These are phyloP conservation scores for Cordyceps javanica DNA, from an alignment of 2,329 filamentous ascomycete genomes.

Conservation along the genomic window DNA sequence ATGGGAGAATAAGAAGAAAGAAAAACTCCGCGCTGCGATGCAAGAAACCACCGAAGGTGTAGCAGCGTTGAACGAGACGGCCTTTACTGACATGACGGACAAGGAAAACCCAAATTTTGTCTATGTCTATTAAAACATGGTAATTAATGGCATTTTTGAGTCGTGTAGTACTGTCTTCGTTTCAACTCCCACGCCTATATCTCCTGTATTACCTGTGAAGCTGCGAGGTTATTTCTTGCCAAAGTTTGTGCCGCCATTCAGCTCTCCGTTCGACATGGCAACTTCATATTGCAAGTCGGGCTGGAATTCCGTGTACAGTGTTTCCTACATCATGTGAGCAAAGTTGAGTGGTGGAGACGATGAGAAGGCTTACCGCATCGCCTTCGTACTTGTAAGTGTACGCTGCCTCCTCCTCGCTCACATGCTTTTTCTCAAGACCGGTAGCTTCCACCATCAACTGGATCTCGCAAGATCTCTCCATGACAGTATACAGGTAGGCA, in stretches of 20 bases:
- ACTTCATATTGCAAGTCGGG: conserved; percentile 4
- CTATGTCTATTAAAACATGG: conserved; percentile 30
- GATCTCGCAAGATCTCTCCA: conserved; percentile 63
- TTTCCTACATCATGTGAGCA: neutral
- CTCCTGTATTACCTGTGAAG: neutral
- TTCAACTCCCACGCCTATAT: neutral
- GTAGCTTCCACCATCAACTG: conserved; percentile 66
- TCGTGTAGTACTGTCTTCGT: neutral
- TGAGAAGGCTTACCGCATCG: conserved; percentile 20
- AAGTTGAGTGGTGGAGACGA: neutral
- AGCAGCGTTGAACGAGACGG: conserved; percentile 30
- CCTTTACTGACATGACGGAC: conserved; percentile 37
- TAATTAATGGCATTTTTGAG: too few species aligned
- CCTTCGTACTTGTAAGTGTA: conserved; percentile 39
- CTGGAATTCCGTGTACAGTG: conserved; percentile 2
- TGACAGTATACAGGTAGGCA: conserved; percentile 60
- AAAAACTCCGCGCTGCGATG: conserved; percentile 27
- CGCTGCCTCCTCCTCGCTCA: conserved; percentile 33
- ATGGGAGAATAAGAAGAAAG: conserved; percentile 34
- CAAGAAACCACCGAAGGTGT: conserved; percentile 20
- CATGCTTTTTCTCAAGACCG: conserved; percentile 34
- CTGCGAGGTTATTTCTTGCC: neutral
- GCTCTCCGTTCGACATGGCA: neutral
- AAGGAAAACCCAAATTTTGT: conserved; percentile 37
- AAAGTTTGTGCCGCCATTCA: neutral